Evolutionary conservation across 192 early-diverging fungal species (phyloP).

Genomic region (Coemansia sp.): DNA sequence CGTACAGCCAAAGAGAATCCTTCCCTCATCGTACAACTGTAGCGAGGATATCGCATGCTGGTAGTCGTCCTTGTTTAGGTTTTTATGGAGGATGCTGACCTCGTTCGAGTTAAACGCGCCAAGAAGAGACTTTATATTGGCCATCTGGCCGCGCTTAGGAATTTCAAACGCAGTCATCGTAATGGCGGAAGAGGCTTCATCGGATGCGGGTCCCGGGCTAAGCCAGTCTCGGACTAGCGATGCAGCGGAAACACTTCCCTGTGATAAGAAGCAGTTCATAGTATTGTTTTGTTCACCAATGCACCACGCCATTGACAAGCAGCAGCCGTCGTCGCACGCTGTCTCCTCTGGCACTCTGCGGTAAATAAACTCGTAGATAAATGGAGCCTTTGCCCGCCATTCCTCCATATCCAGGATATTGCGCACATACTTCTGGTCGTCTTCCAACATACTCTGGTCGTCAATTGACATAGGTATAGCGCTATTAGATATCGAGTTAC

Average conservation of each 20-base stretch:
- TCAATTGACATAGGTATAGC: background rate
- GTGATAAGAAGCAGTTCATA: conserved; percentile 26
- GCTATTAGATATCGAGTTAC: background rate
- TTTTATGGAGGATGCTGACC: conserved; percentile 9
- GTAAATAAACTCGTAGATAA: conserved; percentile 40
- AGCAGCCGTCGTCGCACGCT: conserved; percentile 3
- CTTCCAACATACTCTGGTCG: background rate
- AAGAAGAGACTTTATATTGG: conserved; percentile 14
- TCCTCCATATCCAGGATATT: conserved; percentile 14
- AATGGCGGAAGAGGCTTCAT: conserved; percentile 15
- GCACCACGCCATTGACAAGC: conserved; percentile 46
- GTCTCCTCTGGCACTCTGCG: conserved; percentile 12
- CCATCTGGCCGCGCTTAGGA: conserved; percentile 14
- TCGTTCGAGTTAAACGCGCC: conserved; percentile 18
- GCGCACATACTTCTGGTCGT: background rate
- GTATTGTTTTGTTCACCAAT: background rate
- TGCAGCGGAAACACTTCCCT: conserved; percentile 21
- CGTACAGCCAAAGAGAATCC: conserved; percentile 41
- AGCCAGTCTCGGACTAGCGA: conserved; percentile 6
- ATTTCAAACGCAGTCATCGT: conserved; percentile 24
- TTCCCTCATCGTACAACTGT: conserved; percentile 34
- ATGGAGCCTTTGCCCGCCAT: conserved; percentile 31
- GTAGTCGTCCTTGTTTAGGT: conserved; percentile 19
- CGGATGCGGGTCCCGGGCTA: background rate
- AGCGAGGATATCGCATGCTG: conserved; percentile 12